Evolutionary conservation across 768 basidiomycete species (phyloP).

Genomic region (Russula brevipes): DNA sequence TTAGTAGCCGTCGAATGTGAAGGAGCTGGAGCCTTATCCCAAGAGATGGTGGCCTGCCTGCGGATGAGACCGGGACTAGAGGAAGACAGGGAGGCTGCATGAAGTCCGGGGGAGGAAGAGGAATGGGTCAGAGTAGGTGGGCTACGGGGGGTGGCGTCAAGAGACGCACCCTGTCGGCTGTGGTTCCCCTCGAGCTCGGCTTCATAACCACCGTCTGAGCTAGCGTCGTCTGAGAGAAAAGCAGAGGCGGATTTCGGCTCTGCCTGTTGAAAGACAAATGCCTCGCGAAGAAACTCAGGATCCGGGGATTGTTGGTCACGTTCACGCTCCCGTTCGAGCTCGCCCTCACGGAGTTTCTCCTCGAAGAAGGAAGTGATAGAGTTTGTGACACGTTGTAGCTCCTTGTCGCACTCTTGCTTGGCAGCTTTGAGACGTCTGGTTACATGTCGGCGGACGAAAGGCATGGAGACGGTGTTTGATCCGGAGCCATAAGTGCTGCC

Average conservation of each 20-base stretch:
- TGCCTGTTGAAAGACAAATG: conserved; percentile 52
- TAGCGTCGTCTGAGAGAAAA: conserved; percentile 63
- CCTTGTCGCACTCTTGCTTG: conserved; percentile 95
- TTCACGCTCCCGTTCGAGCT: conserved; percentile 52
- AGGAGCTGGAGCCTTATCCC: conserved; percentile 50
- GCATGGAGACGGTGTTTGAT: conserved; percentile 83
- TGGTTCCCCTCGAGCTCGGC: conserved; percentile 62
- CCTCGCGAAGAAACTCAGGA: conserved; percentile 46
- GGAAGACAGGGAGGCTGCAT: conserved; percentile 62
- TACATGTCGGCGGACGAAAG: conserved; percentile 89
- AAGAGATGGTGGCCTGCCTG: conserved; percentile 58
- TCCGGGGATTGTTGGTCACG: conserved; percentile 46
- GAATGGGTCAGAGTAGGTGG: conserved; percentile 48
- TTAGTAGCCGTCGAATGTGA: conserved; percentile 55
- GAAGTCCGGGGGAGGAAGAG: conserved; percentile 50
- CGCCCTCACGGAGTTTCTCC: conserved; percentile 74
- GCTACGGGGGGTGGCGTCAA: conserved; percentile 38
- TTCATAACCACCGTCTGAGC: conserved; percentile 80
- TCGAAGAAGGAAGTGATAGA: conserved; percentile 95
- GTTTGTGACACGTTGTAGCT: conserved; percentile 88
- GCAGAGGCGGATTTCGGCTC: conserved; percentile 52
- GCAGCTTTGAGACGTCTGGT: conserved; percentile 88
- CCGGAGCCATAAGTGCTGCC: conserved; percentile 43
- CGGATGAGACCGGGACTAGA: conserved; percentile 67
- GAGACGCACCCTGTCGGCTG: conserved; percentile 71